Percentiles rank a stretch among this genome's conserved stretches.
Evolutionary conservation across 2,329 filamentous ascomycete genomes (phyloP).

Genomic region (Torrubiella hemipterigena): DNA sequence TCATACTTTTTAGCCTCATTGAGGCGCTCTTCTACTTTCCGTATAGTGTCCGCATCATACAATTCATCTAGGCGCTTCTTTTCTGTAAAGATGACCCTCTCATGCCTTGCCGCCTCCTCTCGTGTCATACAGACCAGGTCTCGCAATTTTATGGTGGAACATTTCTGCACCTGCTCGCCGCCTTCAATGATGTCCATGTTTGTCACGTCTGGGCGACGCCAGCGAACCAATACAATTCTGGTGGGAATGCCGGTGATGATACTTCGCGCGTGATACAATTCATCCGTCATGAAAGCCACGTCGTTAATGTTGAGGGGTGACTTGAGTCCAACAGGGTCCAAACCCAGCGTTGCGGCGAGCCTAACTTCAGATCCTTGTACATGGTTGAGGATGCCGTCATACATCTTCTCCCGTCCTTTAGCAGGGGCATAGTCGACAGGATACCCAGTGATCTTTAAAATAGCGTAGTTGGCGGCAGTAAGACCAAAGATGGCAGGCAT

Average conservation of each 20-base stretch:
- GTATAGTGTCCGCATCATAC: slow-evolving; percentile 58
- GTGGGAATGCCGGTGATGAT: slow-evolving; percentile 72
- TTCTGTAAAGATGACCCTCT: slow-evolving; percentile 64
- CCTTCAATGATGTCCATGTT: slow-evolving; percentile 51
- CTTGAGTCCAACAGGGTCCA: slow-evolving; percentile 53
- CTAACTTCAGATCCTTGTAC: slow-evolving; percentile 74
- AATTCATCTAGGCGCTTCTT: slow-evolving; percentile 56
- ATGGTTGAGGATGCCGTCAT: slow-evolving; percentile 66
- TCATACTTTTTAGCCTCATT: slow-evolving; percentile 55
- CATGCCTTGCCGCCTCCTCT: slow-evolving; percentile 72
- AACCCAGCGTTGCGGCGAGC: slow-evolving; percentile 36
- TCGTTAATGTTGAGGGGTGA: slow-evolving; percentile 69
- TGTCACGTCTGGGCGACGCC: slow-evolving; percentile 52
- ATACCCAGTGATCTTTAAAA: slow-evolving; percentile 70
- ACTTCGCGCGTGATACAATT: slow-evolving; percentile 76
- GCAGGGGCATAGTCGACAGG: slow-evolving; percentile 72
- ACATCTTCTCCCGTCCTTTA: slow-evolving; percentile 83
- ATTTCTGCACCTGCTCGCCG: slow-evolving; percentile 63
- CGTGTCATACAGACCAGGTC: slow-evolving; percentile 88
- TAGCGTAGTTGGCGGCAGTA: slow-evolving; percentile 82
- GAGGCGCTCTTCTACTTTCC: slow-evolving; percentile 53
- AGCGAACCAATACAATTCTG: slow-evolving; percentile 67
- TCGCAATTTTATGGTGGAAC: slow-evolving; percentile 52
- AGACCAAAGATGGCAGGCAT: slow-evolving; percentile 97
- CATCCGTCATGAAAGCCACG: slow-evolving; percentile 78